A percentile compares a stretch with the other conserved stretches of the same genome.
phyloP scores from a whole-genome alignment of 1,284 basidiomycete species.

The Lentinus polychrous region DNA sequence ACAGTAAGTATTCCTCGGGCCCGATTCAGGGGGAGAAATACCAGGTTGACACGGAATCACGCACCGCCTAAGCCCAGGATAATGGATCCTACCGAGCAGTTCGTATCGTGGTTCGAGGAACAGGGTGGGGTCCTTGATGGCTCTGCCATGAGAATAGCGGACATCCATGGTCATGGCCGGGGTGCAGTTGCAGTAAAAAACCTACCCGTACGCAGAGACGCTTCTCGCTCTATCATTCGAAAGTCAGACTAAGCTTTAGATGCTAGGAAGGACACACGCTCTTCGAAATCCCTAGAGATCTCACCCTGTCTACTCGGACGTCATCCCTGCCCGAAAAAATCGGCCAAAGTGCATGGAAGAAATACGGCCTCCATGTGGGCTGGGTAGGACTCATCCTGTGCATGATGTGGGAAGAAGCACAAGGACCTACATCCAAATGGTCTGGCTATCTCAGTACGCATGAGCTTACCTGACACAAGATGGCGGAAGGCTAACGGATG shows the following conservation, averaged over 20 bases:
- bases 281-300: slow-evolving; percentile 76
- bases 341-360: slow-evolving; percentile 56
- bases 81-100: not conserved
- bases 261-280: slow-evolving; percentile 63
- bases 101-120: slow-evolving; percentile 12
- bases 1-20: too few relatives aligned
- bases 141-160: slow-evolving; percentile 32
- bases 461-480: not conserved
- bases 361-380: slow-evolving; percentile 52
- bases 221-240: slow-evolving; percentile 1
- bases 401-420: slow-evolving; percentile 90
- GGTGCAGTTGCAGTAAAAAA: slow-evolving; percentile 68
- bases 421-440: slow-evolving; percentile 58
- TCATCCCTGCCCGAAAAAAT: slow-evolving; percentile 57
- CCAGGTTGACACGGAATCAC: too few relatives aligned
- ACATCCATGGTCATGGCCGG: slow-evolving; percentile 55
- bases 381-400: slow-evolving; percentile 89
- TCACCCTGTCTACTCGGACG: slow-evolving; percentile 78
- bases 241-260: not conserved
- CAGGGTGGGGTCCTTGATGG: slow-evolving; percentile 11
- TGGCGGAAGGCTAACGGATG: not conserved
- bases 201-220: slow-evolving; percentile 51
- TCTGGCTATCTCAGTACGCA: slow-evolving; percentile 58
- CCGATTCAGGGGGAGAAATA: too few relatives aligned
- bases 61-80: too few relatives aligned